Evolutionary conservation across 2,329 filamentous ascomycete species (phyloP).

Genomic region (Thermomyces lanuginosus): DNA sequence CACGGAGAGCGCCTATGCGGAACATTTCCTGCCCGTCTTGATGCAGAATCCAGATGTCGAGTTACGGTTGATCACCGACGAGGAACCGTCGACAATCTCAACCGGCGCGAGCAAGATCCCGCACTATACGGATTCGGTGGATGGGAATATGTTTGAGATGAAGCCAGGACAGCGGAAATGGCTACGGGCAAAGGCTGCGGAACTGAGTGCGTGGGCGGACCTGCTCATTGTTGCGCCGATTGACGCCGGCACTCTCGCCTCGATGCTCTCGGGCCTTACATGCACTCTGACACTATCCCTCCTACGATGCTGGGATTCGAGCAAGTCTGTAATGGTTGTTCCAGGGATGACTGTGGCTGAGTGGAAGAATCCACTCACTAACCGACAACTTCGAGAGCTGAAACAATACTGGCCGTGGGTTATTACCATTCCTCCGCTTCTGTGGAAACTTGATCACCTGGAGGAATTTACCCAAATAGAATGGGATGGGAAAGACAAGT

Average conservation of each 20-base stretch:
- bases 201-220: conserved; percentile 75
- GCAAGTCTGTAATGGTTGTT: conserved; percentile 69
- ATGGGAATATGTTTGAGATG: conserved; percentile 23
- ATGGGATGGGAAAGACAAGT: conserved; percentile 32
- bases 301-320: conserved; percentile 69
- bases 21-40: conserved; percentile 22
- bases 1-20: conserved; percentile 25
- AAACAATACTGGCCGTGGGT: conserved; percentile 77
- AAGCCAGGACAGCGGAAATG: conserved; percentile 23
- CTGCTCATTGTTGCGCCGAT: conserved; percentile 70
- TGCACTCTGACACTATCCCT: conserved; percentile 69
- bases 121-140: conserved; percentile 26
- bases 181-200: conserved; percentile 31
- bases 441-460: conserved; percentile 59
- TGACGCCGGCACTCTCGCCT: conserved; percentile 66
- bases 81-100: conserved; percentile 20
- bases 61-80: conserved; percentile 27
- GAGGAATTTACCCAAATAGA: conserved; percentile 33
- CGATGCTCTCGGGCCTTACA: conserved; percentile 72
- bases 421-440: conserved; percentile 58
- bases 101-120: conserved; percentile 22
- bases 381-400: conserved; percentile 72
- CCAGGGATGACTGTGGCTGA: conserved; percentile 78
- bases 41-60: conserved; percentile 24
- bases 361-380: conserved; percentile 82